Base-by-base conservation (phyloP, 148 eudicot species). In the Cornus suecica region DNA sequence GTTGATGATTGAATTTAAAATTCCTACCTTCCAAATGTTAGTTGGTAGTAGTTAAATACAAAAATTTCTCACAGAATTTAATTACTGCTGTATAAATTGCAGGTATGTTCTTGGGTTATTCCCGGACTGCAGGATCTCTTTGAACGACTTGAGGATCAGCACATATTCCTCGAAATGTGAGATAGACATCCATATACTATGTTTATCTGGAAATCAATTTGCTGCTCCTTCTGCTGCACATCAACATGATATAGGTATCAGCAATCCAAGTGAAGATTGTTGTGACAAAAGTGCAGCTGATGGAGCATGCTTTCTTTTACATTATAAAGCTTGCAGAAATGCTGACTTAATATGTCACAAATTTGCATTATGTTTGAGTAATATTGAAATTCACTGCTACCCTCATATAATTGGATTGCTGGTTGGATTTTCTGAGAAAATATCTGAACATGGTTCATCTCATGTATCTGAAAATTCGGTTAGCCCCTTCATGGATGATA, bases 371-470 rank as follows among this genome's bases (percentile, higher is more conserved):
- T 76, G 77, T 56, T 71, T 92, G 70, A 84, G 74, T 73, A 84
- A 87, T 75, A 76, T 73, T 71, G 91, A 95, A 63, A 72, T 91
- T 83, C 98, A 91, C 78, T 91, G 90, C 85, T 86, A 93, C 82
- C 99, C 97, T n/a, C 65, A 78, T 76, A 72, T 93, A 65, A 78
- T 91, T 76, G 77, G 83, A 56, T 71, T 84, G 76, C 74, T 95
- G 80, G 68, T 79, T 67, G 80, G 81, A 18, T 90, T 93, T 83
- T 81, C 79, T 63, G 85, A 87, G 69, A 85, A 83, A 77, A 75
- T 94, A 76, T 64, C 66, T 54, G 56, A 37, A 45, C 62, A 20
- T 69, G 74, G 69, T 78, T 69, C 71, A 26, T 74, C 88, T 76
- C 74, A 60, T 71, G 32, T 29, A 75, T 81, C 76, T 70, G 75